These are phyloP conservation scores for Noccaea bulbosa DNA, from an alignment of 345 rosid species.

Conservation along the genomic window DNA sequence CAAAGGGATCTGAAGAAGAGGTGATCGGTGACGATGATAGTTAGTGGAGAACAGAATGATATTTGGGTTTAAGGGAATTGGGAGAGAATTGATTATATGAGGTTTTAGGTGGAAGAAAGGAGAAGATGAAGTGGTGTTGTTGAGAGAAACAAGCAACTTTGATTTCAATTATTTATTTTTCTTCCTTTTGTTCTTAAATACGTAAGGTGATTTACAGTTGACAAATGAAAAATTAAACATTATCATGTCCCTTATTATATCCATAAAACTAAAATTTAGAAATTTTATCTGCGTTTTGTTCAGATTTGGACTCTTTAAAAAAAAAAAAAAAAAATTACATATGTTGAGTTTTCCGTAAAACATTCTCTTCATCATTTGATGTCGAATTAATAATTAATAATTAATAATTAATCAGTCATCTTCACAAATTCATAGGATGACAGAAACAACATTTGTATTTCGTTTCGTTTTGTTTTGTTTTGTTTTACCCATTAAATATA, in stretches of 20 bases:
- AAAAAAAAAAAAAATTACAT: no score
- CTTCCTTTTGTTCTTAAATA: neutral
- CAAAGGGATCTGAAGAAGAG: neutral
- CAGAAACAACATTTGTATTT: neutral
- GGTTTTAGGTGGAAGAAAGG: conserved; percentile 40
- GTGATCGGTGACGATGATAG: neutral
- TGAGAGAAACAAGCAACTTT: conserved; percentile 15
- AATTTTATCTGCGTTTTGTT: no score
- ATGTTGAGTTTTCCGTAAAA: neutral
- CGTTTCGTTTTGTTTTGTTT: neutral
- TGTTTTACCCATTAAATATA: neutral
- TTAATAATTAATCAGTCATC: neutral
- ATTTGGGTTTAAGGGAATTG: conserved; percentile 8
- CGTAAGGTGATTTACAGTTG: neutral
- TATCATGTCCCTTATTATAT: neutral
- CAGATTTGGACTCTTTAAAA: no score
- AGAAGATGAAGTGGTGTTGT: conserved; percentile 22
- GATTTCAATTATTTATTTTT: neutral
- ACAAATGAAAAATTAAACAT: neutral
- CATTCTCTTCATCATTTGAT: neutral
- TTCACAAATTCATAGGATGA: neutral
- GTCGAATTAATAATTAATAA: conserved; percentile 13
- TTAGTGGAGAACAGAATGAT: neutral
- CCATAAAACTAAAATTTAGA: neutral
- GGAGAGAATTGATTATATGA: conserved; percentile 22